A percentile compares a stretch with the other conserved stretches of the same genome.
Evolutionary conservation across 257 asterid species (phyloP).

Genomic region (Striga asiatica): DNA sequence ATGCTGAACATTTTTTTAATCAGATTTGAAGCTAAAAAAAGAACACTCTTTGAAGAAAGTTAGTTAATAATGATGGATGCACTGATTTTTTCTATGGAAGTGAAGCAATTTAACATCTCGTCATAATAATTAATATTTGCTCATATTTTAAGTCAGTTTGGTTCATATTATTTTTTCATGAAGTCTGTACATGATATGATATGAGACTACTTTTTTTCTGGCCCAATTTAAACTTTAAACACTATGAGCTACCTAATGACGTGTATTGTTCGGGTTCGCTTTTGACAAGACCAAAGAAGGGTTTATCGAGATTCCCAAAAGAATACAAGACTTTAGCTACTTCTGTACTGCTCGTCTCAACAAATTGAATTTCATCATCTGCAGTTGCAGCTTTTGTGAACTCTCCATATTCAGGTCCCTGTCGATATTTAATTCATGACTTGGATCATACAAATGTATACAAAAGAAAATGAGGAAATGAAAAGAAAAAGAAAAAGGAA

Average conservation of each 20-base stretch:
- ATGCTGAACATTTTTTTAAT: background rate
- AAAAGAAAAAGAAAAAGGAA: too few relatives aligned
- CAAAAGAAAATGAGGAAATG: too few relatives aligned
- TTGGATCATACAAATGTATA: constrained; percentile 6
- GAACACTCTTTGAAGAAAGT: too few relatives aligned
- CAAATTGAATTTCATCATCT: constrained; percentile 78
- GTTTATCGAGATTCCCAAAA: constrained; percentile 19
- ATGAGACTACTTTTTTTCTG: too few relatives aligned
- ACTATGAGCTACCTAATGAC: constrained; percentile 49
- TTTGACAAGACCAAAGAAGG: constrained; percentile 75
- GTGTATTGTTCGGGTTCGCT: constrained; percentile 72
- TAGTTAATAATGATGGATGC: too few relatives aligned
- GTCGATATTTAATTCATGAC: constrained; percentile 15
- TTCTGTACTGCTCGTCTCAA: constrained; percentile 62
- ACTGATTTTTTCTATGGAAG: too few relatives aligned
- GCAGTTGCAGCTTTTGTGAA: constrained; percentile 64
- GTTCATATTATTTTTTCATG: too few relatives aligned
- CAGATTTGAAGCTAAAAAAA: background rate
- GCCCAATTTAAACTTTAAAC: too few relatives aligned
- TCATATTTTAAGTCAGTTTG: too few relatives aligned
- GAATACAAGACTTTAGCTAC: constrained; percentile 55
- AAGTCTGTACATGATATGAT: too few relatives aligned
- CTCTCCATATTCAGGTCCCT: constrained; percentile 72
- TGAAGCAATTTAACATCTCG: too few relatives aligned
- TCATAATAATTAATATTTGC: too few relatives aligned